Conservation (phyloP, 805 yeast genomes). For the Ogataea dorogensis region DNA sequence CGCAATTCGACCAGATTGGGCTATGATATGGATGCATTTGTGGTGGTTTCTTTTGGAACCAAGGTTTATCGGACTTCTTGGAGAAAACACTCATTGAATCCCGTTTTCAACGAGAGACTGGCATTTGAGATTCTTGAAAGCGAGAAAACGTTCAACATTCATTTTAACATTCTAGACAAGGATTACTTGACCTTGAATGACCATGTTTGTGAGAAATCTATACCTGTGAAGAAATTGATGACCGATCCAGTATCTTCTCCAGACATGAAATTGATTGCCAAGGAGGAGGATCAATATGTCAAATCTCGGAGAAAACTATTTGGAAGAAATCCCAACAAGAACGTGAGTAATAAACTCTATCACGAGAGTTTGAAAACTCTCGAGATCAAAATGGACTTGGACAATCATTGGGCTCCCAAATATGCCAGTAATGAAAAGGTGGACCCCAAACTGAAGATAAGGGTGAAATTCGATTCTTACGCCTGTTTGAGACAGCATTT, state of each 20-base stretch:
- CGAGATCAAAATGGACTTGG: constrained; percentile 32
- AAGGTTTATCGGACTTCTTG: constrained; percentile 83
- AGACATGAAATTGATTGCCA: constrained; percentile 15
- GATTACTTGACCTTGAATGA: constrained; percentile 84
- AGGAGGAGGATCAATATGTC: constrained; percentile 14
- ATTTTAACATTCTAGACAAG: constrained; percentile 76
- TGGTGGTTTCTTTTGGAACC: constrained; percentile 85
- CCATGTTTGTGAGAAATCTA: constrained; percentile 63
- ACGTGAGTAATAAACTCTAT: constrained; percentile 35
- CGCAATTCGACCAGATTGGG: constrained; percentile 68
- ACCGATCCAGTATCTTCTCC: constrained; percentile 11
- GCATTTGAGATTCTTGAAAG: constrained; percentile 72
- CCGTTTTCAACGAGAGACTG: constrained; percentile 75
- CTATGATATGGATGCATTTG: constrained; percentile 96
- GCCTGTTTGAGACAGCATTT: constrained; percentile 59
- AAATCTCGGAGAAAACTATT: constrained; percentile 20
- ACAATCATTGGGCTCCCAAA: constrained; percentile 33
- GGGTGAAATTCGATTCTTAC: constrained; percentile 69
- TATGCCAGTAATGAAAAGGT: constrained; percentile 38
- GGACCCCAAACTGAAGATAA: constrained; percentile 54
- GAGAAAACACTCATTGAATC: constrained; percentile 78
- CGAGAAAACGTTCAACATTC: constrained; percentile 65
- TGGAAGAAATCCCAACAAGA: constrained; percentile 32
- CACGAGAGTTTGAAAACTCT: constrained; percentile 43
- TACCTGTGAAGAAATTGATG: constrained; percentile 47